These are phyloP conservation scores for Monosporascus sp. DNA, from an alignment of 2,329 filamentous ascomycete genomes.

Conservation along the genomic window DNA sequence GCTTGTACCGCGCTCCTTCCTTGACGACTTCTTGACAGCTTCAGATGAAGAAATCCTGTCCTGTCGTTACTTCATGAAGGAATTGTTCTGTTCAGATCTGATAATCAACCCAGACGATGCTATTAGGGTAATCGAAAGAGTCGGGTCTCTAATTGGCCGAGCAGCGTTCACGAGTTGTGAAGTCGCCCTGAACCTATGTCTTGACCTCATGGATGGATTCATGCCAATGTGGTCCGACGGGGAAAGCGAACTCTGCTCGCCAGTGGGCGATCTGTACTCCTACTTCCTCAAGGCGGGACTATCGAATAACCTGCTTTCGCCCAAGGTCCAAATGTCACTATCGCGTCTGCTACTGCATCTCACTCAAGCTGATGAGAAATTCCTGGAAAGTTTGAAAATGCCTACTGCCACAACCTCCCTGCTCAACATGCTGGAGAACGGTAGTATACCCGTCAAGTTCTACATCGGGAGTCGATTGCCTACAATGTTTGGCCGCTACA, in stretches of 20 bases:
- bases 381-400: constrained; percentile 54
- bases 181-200: constrained; percentile 59
- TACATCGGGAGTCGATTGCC: constrained; percentile 65
- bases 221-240: constrained; percentile 58
- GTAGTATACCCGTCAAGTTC: constrained; percentile 69
- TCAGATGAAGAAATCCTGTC: constrained; percentile 49
- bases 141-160: constrained; percentile 47
- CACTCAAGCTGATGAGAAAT: constrained; percentile 61
- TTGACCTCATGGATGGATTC: constrained; percentile 63
- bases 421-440: constrained; percentile 63
- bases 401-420: constrained; percentile 64
- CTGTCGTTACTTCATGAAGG: constrained; percentile 43
- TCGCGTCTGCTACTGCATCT: constrained; percentile 65
- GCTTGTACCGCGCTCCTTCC: constrained; percentile 43
- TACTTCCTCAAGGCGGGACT: constrained; percentile 68
- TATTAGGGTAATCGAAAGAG: constrained; percentile 40
- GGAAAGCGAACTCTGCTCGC: constrained; percentile 54
- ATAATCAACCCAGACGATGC: constrained; percentile 43
- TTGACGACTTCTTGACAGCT: constrained; percentile 45
- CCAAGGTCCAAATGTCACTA: constrained; percentile 61
- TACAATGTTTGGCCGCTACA: constrained; percentile 71
- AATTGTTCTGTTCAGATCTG: constrained; percentile 51
- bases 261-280: constrained; percentile 70
- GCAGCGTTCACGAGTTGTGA: constrained; percentile 70
- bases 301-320: constrained; percentile 63